Base-by-base conservation (phyloP, 257 asterid genomes). In the Solanum ossicruentum region DNA sequence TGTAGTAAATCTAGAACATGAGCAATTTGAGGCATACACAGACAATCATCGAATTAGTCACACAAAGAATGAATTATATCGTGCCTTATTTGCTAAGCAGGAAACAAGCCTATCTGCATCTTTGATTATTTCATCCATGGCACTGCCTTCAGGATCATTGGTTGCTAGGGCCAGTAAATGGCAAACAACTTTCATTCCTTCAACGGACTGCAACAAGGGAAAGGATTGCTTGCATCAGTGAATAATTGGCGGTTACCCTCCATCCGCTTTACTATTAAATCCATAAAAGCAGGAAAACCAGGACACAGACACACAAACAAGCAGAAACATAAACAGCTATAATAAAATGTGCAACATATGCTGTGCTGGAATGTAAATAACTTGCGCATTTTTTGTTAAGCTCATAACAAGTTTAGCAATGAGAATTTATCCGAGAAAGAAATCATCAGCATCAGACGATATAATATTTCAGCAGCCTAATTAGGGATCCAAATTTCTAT, bases 131-230 rank as follows among this genome's bases (percentile, higher is more conserved):
- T 92, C 94, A 80, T 93, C 96, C 98, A 93, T 92, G 26, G 88
- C 86, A 88, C 89, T 91, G 87, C 98, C 95, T 86, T 95, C 99
- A 57, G 98, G 98, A 90, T 95, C 99, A 73, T 91, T 91, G 47
- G 93, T 93, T 58, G 98, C 99, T 87, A 89, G 95, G 80, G 94
- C 93, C 89, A 97, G 87, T 87, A 95, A 98, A 85, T 97, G 99
- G 92, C 99, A 97, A 77, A 97, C 95, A 78, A 95, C 98, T 90
- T 97, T 97, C 99, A 97, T 97, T 84, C 99, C 99, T 89, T 97
- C 99, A 84, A 97, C 98, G 84, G 99, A 93, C 99, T 97, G 96
- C 91, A 88, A 83, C 10, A 88, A 79, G 81, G n/a, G 85, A 88
- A 61, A 70, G 43, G 28, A 56, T 26, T 65, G 39, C 55, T 41